phyloP scores from a whole-genome alignment of 805 yeast species.

The Teunomyces funiuensis region DNA sequence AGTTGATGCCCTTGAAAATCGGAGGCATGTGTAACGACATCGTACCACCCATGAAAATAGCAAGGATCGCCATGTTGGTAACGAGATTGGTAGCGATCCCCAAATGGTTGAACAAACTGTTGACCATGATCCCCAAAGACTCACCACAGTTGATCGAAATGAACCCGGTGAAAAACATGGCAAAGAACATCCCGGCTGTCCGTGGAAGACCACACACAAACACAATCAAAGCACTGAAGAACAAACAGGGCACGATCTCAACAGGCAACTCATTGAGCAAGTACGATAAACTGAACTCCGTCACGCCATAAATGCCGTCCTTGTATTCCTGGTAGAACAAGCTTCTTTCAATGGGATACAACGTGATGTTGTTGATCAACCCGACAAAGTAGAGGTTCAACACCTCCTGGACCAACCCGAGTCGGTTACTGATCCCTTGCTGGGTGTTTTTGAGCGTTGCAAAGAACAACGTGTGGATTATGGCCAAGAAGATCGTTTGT shows the following conservation, averaged over 20 bases:
- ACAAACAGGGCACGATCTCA: constrained; percentile 56
- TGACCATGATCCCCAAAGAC: constrained; percentile 78
- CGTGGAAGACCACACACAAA: constrained; percentile 74
- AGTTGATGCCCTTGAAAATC: constrained; percentile 69
- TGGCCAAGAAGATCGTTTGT: constrained; percentile 63
- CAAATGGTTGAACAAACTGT: constrained; percentile 67
- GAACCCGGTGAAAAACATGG: constrained; percentile 54
- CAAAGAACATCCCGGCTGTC: constrained; percentile 64
- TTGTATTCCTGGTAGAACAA: constrained; percentile 76
- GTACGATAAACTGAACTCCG: constrained; percentile 63
- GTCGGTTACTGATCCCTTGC: constrained; percentile 60
- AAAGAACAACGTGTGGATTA: constrained; percentile 66
- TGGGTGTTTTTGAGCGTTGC: constrained; percentile 36
- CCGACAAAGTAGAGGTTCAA: constrained; percentile 76
- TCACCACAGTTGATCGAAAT: constrained; percentile 74
- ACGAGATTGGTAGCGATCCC: constrained; percentile 80
- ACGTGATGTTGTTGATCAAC: constrained; percentile 71
- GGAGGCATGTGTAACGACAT: constrained; percentile 75
- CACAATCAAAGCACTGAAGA: constrained; percentile 63
- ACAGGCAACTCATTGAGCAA: constrained; percentile 64
- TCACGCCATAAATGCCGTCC: constrained; percentile 67
- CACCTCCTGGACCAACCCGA: constrained; percentile 76
- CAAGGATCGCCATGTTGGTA: constrained; percentile 63
- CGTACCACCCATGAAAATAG: constrained; percentile 82
- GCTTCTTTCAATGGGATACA: constrained; percentile 72